These are phyloP conservation scores for Aspergillus costaricaensis DNA, from an alignment of 2,329 filamentous ascomycete species.

Conservation along the genomic window DNA sequence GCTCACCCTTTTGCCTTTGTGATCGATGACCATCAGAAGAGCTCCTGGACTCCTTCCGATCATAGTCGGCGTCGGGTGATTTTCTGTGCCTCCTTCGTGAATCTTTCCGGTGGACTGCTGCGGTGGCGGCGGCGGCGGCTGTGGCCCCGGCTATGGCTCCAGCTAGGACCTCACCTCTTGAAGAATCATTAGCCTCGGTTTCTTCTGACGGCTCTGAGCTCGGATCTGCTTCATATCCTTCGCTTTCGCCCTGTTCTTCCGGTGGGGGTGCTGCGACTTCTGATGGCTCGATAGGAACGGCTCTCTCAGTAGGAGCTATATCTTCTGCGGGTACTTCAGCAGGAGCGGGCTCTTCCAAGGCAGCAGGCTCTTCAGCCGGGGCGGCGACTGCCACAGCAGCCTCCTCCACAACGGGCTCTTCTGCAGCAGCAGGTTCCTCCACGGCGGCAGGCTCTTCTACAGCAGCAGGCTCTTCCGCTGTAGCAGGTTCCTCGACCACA, in stretches of 20 bases:
- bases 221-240: slow-evolving; percentile 8
- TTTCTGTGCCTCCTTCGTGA: slow-evolving; percentile 36
- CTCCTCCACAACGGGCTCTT: slow-evolving; percentile 19
- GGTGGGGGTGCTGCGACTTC: neutral
- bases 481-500: too few species aligned
- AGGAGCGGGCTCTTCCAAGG: neutral
- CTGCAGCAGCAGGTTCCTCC: slow-evolving; percentile 17
- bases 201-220: slow-evolving; percentile 5
- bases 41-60: slow-evolving; percentile 39
- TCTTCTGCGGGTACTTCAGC: slow-evolving; percentile 14
- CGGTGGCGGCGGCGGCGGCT: slow-evolving; percentile 11
- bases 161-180: slow-evolving; percentile 4
- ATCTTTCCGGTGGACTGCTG: slow-evolving; percentile 15
- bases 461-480: slow-evolving; percentile 14
- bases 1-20: slow-evolving; percentile 37
- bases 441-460: slow-evolving; percentile 19
- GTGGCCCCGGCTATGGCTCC: neutral
- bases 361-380: slow-evolving; percentile 1
- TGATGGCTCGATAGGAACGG: slow-evolving; percentile 12
- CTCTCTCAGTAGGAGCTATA: slow-evolving; percentile 13
- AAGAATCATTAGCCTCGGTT: slow-evolving; percentile 9
- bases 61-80: slow-evolving; percentile 32
- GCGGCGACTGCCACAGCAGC: neutral
- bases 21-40: slow-evolving; percentile 37
- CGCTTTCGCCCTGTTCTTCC: slow-evolving; percentile 13